Percentiles rank a stretch among this genome's conserved stretches.
Conservation (phyloP, 345 rosid genomes). For the Balakata baccata region DNA sequence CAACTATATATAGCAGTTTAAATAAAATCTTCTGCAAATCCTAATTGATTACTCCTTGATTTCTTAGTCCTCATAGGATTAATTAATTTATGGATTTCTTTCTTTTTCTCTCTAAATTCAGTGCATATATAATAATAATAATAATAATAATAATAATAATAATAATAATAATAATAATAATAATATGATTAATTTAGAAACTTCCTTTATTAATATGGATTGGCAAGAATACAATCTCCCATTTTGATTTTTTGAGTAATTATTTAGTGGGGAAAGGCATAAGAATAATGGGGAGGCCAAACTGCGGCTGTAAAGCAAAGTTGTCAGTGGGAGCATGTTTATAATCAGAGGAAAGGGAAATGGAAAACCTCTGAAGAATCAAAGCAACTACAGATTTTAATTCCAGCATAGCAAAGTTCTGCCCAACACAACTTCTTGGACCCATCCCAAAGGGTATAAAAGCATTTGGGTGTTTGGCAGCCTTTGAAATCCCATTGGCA, state of each 20-base stretch:
- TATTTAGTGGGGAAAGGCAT: neutral
- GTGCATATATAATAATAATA: too few species aligned
- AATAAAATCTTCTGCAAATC: too few species aligned
- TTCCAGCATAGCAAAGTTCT: constrained; percentile 73
- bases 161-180: too few species aligned
- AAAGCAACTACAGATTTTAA: constrained; percentile 61
- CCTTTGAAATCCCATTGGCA: constrained; percentile 61
- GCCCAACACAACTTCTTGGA: constrained; percentile 68
- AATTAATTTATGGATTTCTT: too few species aligned
- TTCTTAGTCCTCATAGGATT: too few species aligned
- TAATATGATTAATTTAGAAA: too few species aligned
- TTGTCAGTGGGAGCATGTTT: constrained; percentile 72
- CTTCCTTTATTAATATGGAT: neutral
- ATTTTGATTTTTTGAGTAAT: neutral
- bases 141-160: too few species aligned
- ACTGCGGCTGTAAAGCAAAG: constrained; percentile 68
- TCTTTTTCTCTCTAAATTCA: too few species aligned
- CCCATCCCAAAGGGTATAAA: constrained; percentile 81
- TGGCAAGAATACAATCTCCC: neutral
- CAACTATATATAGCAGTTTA: too few species aligned
- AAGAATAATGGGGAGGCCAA: constrained; percentile 63
- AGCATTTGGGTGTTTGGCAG: constrained; percentile 66
- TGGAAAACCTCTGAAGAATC: constrained; percentile 64
- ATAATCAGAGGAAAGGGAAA: constrained; percentile 61
- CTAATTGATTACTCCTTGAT: too few species aligned